These are phyloP conservation scores for Pythium phragmitis DNA, from an alignment of 352 stramenopile species.

Conservation along the genomic window DNA sequence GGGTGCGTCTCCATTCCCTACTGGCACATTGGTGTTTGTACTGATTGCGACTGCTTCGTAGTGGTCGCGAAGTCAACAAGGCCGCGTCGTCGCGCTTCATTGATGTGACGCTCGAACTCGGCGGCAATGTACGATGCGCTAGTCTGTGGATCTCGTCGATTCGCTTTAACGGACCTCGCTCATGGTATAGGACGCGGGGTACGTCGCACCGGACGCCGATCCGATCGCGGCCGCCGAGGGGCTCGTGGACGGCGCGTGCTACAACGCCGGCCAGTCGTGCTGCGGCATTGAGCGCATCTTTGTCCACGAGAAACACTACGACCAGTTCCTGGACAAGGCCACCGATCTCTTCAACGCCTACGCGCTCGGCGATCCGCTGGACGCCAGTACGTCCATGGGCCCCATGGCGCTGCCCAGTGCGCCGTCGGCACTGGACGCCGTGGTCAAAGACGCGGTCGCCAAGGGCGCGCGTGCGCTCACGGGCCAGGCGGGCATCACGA, in stretches of 20 bases:
- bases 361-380: slow-evolving; percentile 59
- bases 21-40: too few species aligned
- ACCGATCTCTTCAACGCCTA: slow-evolving; percentile 68
- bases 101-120: slow-evolving; percentile 79
- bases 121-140: slow-evolving; percentile 53
- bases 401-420: slow-evolving; percentile 65
- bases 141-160: neutral
- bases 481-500: slow-evolving; percentile 36
- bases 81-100: slow-evolving; percentile 64
- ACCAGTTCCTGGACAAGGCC: slow-evolving; percentile 71
- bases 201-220: slow-evolving; percentile 72
- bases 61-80: slow-evolving; percentile 66
- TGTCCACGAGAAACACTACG: slow-evolving; percentile 79
- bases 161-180: neutral
- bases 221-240: slow-evolving; percentile 58
- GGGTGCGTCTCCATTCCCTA: slow-evolving; percentile 35
- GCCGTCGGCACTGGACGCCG: slow-evolving; percentile 43
- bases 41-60: slow-evolving; percentile 13
- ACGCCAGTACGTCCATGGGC: slow-evolving; percentile 59
- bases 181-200: slow-evolving; percentile 55
- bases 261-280: slow-evolving; percentile 86
- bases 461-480: slow-evolving; percentile 68
- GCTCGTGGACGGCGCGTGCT: slow-evolving; percentile 80
- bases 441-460: slow-evolving; percentile 68
- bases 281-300: slow-evolving; percentile 85